Evolutionary conservation across 768 basidiomycete species (phyloP).

Genomic region (Imleria badia): DNA sequence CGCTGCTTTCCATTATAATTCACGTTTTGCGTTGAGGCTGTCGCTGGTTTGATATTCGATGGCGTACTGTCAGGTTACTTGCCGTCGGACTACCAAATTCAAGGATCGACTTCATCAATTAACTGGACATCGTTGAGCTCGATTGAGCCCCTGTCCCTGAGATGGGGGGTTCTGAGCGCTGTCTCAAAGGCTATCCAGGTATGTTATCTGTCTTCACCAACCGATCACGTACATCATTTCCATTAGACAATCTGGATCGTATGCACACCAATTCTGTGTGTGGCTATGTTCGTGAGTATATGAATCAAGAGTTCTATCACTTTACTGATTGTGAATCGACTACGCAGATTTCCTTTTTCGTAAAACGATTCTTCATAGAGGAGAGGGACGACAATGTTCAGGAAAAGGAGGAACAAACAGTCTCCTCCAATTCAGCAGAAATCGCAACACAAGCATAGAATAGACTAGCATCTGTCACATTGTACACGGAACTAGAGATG

Average conservation of each 20-base stretch:
- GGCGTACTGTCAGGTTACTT: conserved; percentile 47
- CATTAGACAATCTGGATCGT: conserved; percentile 69
- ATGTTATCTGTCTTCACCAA: conserved; percentile 16
- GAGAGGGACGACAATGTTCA: conserved; percentile 10
- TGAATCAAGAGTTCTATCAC: background rate
- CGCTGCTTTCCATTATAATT: conserved; percentile 4
- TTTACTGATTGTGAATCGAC: conserved; percentile 8
- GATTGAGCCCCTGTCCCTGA: conserved; percentile 46
- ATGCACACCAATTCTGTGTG: conserved; percentile 65
- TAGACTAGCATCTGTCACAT: conserved; percentile 8
- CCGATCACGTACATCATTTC: conserved; percentile 14
- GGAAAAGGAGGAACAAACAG: conserved; percentile 20
- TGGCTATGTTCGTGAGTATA: conserved; percentile 57
- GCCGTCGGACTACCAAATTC: conserved; percentile 46
- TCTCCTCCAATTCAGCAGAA: conserved; percentile 6
- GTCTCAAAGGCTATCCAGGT: conserved; percentile 68
- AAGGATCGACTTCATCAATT: conserved; percentile 46
- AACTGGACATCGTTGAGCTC: conserved; percentile 51
- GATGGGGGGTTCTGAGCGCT: conserved; percentile 47
- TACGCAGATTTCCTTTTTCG: conserved; percentile 29
- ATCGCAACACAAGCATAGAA: conserved; percentile 18
- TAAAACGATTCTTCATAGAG: conserved; percentile 29
- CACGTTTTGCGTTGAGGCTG: conserved; percentile 48
- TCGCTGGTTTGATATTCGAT: conserved; percentile 75
- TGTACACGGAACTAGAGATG: conserved; percentile 17